These are phyloP conservation scores for Paramecium octaurelia DNA, from an alignment of 73 alveolate genomes.

Conservation along the genomic window DNA sequence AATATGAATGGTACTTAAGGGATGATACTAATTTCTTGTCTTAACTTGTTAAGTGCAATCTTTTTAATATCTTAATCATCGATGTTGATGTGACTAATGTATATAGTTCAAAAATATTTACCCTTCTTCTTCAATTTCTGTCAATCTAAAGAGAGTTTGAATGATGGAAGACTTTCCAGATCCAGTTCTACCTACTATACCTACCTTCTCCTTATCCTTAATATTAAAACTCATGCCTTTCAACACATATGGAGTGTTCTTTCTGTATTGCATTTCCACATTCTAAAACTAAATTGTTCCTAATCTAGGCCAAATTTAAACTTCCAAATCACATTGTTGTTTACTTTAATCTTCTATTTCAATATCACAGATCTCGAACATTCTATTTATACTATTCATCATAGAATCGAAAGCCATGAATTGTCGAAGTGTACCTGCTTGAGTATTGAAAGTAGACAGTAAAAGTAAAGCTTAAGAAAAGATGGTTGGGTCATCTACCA, in stretches of 20 bases:
- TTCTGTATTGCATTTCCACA: conserved; percentile 84
- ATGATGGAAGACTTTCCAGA: conserved; percentile 80
- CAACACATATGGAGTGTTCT: conserved; percentile 80
- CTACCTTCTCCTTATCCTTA: conserved; percentile 86
- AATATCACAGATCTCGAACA: conserved; percentile 10
- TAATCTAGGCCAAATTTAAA: conserved; percentile 73
- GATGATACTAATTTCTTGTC: conserved; percentile 70
- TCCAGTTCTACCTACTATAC: conserved; percentile 98
- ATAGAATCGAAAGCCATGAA: conserved; percentile 38
- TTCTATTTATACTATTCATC: conserved; percentile 50
- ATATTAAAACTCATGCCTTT: conserved; percentile 79
- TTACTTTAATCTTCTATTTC: background rate
- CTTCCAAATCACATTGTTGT: background rate
- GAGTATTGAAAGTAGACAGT: background rate
- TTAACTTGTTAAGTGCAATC: conserved; percentile 71
- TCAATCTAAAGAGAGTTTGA: conserved; percentile 79
- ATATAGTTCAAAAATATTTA: background rate
- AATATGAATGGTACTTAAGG: conserved; percentile 63
- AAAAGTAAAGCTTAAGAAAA: conserved; percentile 6
- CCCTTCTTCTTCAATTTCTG: conserved; percentile 69
- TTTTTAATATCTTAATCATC: conserved; percentile 80
- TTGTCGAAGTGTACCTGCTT: conserved; percentile 50
- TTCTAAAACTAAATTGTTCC: conserved; percentile 78
- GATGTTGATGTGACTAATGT: conserved; percentile 63
- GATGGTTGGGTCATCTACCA: background rate